Evolutionary conservation across 2,329 filamentous ascomycete genomes (phyloP).

Genomic region (Aaosphaeria arxii): DNA sequence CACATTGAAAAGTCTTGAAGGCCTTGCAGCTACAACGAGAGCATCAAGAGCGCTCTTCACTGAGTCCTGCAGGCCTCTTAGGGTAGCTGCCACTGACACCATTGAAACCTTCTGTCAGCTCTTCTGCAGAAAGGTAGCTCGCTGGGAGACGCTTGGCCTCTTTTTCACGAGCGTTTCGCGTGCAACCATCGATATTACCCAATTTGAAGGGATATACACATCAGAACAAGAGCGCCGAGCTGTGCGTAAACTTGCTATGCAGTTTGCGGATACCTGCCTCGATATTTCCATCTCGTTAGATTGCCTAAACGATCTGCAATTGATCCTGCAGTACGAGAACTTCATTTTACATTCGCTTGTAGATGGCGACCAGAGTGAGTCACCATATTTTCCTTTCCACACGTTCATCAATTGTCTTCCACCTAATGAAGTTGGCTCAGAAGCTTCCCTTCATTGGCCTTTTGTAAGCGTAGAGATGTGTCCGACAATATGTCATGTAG

Average conservation of each 20-base stretch:
- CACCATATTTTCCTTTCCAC: no score
- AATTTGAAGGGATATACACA: neutral
- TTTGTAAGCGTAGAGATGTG: no score
- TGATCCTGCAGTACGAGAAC: constrained; percentile 19
- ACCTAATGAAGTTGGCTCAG: no score
- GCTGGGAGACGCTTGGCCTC: neutral
- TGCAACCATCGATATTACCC: neutral
- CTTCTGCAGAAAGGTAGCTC: neutral
- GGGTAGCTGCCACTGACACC: neutral
- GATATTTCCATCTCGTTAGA: neutral
- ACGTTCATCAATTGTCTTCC: no score
- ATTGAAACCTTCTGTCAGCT: neutral
- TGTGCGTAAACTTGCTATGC: neutral
- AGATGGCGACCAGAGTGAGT: neutral
- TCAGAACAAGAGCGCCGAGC: neutral
- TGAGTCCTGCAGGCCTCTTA: neutral
- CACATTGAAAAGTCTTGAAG: neutral
- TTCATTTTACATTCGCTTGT: neutral
- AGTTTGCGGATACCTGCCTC: neutral
- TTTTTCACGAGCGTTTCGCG: neutral
- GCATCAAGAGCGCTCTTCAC: neutral
- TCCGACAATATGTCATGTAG: no score
- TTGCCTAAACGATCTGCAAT: constrained; percentile 45
- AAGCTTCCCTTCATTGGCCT: no score
- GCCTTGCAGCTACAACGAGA: neutral